Evolutionary conservation across 352 stramenopile genomes (phyloP).

Genomic region (Pythium phragmiticola): DNA sequence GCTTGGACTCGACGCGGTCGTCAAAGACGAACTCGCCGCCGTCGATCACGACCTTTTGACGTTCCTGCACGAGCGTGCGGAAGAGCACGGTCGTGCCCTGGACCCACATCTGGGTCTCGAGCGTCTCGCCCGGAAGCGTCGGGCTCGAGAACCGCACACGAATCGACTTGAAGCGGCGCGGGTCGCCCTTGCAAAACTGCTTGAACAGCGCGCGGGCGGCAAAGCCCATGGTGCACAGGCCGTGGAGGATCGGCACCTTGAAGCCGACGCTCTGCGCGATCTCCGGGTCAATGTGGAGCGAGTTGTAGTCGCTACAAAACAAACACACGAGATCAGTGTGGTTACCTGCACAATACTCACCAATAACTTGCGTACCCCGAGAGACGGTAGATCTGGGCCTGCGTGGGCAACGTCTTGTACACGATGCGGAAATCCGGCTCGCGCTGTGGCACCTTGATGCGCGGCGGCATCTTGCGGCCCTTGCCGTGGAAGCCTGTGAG

Average conservation of each 20-base stretch:
- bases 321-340: conserved; percentile 1
- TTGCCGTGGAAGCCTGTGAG: conserved; percentile 74
- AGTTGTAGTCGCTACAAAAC: conserved; percentile 88
- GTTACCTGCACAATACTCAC: neutral
- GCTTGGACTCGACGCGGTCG: conserved; percentile 28
- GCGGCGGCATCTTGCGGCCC: conserved; percentile 60
- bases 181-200: conserved; percentile 70
- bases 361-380: conserved; percentile 57
- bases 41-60: conserved; percentile 73
- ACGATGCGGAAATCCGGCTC: conserved; percentile 59
- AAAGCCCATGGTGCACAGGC: conserved; percentile 92
- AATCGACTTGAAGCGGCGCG: conserved; percentile 77
- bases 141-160: conserved; percentile 87
- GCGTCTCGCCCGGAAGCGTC: conserved; percentile 83
- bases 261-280: conserved; percentile 77
- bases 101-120: conserved; percentile 85
- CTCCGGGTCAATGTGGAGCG: conserved; percentile 91
- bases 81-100: conserved; percentile 58
- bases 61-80: conserved; percentile 74
- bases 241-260: conserved; percentile 91
- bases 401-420: conserved; percentile 64
- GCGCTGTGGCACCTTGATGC: conserved; percentile 74
- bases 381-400: conserved; percentile 92
- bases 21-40: conserved; percentile 75
- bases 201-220: conserved; percentile 78